Evolutionary conservation across 305 asterid genomes (phyloP).

Genomic region (Fraxinus xanthoxyloides): DNA sequence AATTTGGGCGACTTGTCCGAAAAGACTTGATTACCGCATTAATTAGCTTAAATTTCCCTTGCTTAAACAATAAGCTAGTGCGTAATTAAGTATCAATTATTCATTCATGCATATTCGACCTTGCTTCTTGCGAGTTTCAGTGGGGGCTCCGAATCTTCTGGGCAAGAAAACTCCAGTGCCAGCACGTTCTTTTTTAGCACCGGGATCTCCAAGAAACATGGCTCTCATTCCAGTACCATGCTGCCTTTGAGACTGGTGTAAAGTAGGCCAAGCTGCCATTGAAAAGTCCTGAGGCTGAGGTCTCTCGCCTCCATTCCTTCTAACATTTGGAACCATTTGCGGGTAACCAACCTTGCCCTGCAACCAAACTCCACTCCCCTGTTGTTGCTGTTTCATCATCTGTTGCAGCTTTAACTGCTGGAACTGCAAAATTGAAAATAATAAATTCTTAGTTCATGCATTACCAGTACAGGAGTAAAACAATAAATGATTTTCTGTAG

Average conservation of each 20-base stretch:
- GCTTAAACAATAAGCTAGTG: background rate
- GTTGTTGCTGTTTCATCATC: conserved; percentile 32
- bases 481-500: background rate
- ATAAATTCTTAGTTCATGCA: background rate
- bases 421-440: conserved; percentile 25
- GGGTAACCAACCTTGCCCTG: conserved; percentile 12
- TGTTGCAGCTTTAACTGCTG: conserved; percentile 34
- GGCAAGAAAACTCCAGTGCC: conserved; percentile 96
- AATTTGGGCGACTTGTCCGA: no score
- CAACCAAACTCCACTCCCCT: conserved; percentile 1
- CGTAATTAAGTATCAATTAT: background rate
- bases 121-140: conserved; percentile 50
- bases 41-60: no score
- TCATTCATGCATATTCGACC: conserved; percentile 30
- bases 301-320: conserved; percentile 13
- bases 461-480: background rate
- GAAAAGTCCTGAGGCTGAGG: conserved; percentile 7
- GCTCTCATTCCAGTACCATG: conserved; percentile 60
- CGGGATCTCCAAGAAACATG: conserved; percentile 56
- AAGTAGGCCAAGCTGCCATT: conserved; percentile 19
- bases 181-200: conserved; percentile 51
- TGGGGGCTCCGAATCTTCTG: conserved; percentile 38
- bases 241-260: conserved; percentile 26
- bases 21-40: no score
- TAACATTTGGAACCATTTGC: conserved; percentile 17